Conservation (phyloP, 192 early-diverging fungal genomes). For the Chytriomyces hyalinus region DNA sequence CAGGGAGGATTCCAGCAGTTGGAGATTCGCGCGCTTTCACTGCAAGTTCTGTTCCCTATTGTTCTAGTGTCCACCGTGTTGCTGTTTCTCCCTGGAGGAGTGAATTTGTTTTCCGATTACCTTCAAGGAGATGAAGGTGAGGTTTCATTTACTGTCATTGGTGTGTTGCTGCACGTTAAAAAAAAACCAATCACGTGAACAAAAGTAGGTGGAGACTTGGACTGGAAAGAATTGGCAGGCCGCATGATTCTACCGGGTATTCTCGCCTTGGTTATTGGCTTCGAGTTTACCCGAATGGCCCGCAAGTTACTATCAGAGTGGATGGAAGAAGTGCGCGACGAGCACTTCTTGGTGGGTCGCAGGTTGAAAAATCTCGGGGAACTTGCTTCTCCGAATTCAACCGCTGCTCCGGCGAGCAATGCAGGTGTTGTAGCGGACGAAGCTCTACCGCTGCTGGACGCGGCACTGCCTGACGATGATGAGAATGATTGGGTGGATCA, state of each 20-base stretch:
- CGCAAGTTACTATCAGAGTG: slow-evolving; percentile 59
- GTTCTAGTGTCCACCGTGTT: slow-evolving; percentile 14
- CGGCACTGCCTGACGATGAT: neutral
- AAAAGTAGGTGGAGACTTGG: neutral
- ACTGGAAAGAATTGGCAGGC: slow-evolving; percentile 3
- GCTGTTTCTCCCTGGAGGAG: slow-evolving; percentile 10
- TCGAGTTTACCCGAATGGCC: slow-evolving; percentile 36
- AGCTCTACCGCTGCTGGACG: neutral
- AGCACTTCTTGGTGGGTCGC: slow-evolving; percentile 83
- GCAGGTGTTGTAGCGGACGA: neutral
- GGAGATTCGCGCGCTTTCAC: slow-evolving; percentile 24
- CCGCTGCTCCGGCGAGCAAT: neutral
- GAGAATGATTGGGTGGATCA: no score
- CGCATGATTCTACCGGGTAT: slow-evolving; percentile 25
- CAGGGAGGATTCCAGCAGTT: slow-evolving; percentile 35
- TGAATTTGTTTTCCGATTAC: neutral
- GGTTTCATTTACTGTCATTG: neutral
- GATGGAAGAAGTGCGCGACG: slow-evolving; percentile 80
- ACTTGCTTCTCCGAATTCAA: neutral
- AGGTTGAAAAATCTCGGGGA: slow-evolving; percentile 81
- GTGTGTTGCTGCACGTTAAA: no score
- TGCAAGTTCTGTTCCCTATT: slow-evolving; percentile 19
- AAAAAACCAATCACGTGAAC: no score
- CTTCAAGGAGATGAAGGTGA: slow-evolving; percentile 16
- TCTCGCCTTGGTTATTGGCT: slow-evolving; percentile 17